phyloP scores from a whole-genome alignment of 495 filamentous ascomycete species.

The Pseudoneurospora amorphoporcata region DNA sequence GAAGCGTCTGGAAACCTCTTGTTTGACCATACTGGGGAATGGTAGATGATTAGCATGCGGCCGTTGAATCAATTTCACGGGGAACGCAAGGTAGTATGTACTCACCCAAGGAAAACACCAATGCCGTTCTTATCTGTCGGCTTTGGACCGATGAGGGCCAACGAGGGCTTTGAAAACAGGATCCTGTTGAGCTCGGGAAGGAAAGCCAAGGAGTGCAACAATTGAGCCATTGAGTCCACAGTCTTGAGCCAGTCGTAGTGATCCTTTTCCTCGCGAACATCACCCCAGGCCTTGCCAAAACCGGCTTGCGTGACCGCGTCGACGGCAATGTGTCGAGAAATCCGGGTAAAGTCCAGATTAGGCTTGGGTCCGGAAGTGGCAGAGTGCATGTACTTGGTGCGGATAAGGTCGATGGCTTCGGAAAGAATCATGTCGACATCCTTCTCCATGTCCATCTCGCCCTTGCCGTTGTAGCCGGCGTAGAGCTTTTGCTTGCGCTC shows the following conservation, averaged over 20 bases:
- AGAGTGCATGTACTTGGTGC: slow-evolving; percentile 8
- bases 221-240: not conserved
- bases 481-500: slow-evolving; percentile 20
- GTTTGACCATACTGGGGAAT: not conserved
- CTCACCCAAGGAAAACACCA: not conserved
- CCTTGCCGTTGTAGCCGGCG: slow-evolving; percentile 36
- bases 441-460: slow-evolving; percentile 28
- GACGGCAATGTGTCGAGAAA: slow-evolving; percentile 10
- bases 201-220: not conserved
- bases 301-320: slow-evolving; percentile 37
- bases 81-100: no score
- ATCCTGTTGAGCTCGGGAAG: not conserved
- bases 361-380: slow-evolving; percentile 26
- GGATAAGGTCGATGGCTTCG: not conserved
- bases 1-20: not conserved
- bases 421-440: slow-evolving; percentile 20
- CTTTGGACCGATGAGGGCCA: not conserved
- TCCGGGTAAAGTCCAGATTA: not conserved
- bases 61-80: not conserved
- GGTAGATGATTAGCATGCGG: not conserved
- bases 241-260: not conserved
- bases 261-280: not conserved
- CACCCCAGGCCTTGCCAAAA: slow-evolving; percentile 22
- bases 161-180: not conserved
- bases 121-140: not conserved